Conservation (phyloP, 2,329 filamentous ascomycete species). For the Cyphellophora europaea region DNA sequence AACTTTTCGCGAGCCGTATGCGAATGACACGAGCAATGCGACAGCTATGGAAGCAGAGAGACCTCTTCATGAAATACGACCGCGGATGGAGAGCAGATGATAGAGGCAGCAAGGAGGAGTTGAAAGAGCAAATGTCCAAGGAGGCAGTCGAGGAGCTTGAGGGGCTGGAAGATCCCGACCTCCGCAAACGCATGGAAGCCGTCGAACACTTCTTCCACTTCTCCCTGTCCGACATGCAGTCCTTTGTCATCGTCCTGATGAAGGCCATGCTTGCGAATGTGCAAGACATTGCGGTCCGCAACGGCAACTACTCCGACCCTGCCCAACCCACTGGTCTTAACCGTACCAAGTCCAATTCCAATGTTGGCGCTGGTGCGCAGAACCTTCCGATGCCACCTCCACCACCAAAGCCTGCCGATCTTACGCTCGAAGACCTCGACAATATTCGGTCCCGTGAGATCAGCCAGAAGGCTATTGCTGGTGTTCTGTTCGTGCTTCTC, state of each 20-base stretch:
- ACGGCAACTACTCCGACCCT: conserved; percentile 34
- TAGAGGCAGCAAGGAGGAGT: conserved; percentile 24
- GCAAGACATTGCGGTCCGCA: conserved; percentile 60
- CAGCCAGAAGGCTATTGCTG: conserved; percentile 83
- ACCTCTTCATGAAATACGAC: conserved; percentile 84
- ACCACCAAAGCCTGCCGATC: conserved; percentile 20
- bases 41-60: conserved; percentile 90
- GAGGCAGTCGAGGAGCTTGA: conserved; percentile 32
- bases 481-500: conserved; percentile 71
- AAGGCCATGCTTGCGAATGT: conserved; percentile 83
- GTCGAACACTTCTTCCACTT: conserved; percentile 76
- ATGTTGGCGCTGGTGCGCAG: conserved; percentile 13
- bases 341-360: conserved; percentile 18
- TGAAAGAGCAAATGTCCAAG: conserved; percentile 19
- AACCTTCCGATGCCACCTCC: conserved; percentile 17
- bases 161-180: conserved; percentile 40
- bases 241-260: conserved; percentile 82
- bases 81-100: conserved; percentile 58
- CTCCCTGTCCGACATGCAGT: conserved; percentile 78
- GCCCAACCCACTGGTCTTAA: conserved; percentile 31
- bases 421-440: conserved; percentile 65
- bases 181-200: conserved; percentile 56
- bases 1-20: conserved; percentile 81
- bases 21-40: conserved; percentile 84
- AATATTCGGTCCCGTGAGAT: conserved; percentile 76